These are phyloP conservation scores for Penicillium goetzii DNA, from an alignment of 495 filamentous ascomycete genomes.

Conservation along the genomic window DNA sequence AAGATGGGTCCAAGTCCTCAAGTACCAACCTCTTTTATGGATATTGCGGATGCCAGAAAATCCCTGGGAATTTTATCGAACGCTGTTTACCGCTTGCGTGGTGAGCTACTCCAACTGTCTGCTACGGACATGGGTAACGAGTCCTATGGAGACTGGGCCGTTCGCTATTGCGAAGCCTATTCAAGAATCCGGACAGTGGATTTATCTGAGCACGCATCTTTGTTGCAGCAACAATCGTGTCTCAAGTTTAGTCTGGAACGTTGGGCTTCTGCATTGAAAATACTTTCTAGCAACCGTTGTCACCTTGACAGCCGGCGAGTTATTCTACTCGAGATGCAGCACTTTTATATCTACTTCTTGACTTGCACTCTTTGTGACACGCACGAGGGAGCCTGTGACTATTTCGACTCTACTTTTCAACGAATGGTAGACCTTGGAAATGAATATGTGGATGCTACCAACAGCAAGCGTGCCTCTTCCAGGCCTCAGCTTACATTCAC, in stretches of 20 bases:
- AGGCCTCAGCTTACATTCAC: background rate
- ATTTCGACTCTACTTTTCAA: background rate
- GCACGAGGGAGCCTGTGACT: background rate
- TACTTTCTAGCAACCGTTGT: background rate
- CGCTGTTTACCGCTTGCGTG: background rate
- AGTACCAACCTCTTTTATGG: background rate
- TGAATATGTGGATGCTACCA: background rate
- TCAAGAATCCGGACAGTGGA: background rate
- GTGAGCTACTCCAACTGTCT: background rate
- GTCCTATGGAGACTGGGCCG: background rate
- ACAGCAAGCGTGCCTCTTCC: background rate
- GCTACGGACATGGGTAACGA: background rate
- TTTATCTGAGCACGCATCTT: background rate
- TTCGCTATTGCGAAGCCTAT: background rate
- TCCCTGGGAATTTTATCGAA: background rate
- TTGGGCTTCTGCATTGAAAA: background rate
- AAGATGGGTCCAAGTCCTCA: background rate
- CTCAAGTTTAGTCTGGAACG: background rate
- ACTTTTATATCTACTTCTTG: conserved; percentile 2
- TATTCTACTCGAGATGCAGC: background rate
- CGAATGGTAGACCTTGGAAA: background rate
- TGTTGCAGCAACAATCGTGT: background rate
- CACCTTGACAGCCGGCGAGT: background rate
- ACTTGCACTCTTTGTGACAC: background rate
- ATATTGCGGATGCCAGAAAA: background rate